phyloP scores from a whole-genome alignment of 2,329 filamentous ascomycete species.

The Periconia sp. region DNA sequence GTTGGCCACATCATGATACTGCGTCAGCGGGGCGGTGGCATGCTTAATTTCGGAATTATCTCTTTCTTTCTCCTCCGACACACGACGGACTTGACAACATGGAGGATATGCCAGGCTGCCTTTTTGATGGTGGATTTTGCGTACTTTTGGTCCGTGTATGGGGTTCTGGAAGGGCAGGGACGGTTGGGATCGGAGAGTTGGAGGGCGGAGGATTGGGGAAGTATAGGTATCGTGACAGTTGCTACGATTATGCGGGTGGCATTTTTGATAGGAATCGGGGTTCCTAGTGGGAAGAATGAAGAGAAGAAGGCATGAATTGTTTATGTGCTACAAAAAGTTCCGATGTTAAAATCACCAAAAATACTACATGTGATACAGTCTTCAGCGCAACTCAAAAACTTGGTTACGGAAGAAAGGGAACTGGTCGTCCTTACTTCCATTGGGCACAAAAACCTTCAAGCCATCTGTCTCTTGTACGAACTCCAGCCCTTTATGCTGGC shows the following conservation, averaged over 20 bases:
- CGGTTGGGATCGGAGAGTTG: slow-evolving; percentile 19
- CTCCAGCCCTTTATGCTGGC: too few species aligned
- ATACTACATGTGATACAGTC: too few species aligned
- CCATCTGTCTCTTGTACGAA: too few species aligned
- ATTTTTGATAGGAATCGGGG: slow-evolving; percentile 26
- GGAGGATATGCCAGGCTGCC: slow-evolving; percentile 27
- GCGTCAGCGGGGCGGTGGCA: slow-evolving; percentile 30
- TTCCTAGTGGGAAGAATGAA: slow-evolving; percentile 14
- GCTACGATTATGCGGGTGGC: slow-evolving; percentile 27
- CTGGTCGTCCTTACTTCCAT: too few species aligned
- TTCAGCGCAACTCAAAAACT: too few species aligned
- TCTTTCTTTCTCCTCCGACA: slow-evolving; percentile 34
- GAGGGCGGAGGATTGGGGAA: slow-evolving; percentile 36
- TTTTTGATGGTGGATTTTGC: slow-evolving; percentile 28
- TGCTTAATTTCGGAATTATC: slow-evolving; percentile 34
- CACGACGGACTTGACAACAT: slow-evolving; percentile 25
- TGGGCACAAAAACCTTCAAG: too few species aligned
- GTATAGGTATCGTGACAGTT: slow-evolving; percentile 36
- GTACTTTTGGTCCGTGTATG: slow-evolving; percentile 25
- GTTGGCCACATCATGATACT: slow-evolving; percentile 34
- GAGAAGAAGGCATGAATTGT: background rate
- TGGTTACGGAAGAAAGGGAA: too few species aligned
- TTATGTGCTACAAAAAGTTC: slow-evolving; percentile 10
- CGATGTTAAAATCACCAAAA: slow-evolving; percentile 23
- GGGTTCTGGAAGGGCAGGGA: slow-evolving; percentile 19